phyloP scores from a whole-genome alignment of 2,329 filamentous ascomycete species.

The Colletotrichum falcatum region DNA sequence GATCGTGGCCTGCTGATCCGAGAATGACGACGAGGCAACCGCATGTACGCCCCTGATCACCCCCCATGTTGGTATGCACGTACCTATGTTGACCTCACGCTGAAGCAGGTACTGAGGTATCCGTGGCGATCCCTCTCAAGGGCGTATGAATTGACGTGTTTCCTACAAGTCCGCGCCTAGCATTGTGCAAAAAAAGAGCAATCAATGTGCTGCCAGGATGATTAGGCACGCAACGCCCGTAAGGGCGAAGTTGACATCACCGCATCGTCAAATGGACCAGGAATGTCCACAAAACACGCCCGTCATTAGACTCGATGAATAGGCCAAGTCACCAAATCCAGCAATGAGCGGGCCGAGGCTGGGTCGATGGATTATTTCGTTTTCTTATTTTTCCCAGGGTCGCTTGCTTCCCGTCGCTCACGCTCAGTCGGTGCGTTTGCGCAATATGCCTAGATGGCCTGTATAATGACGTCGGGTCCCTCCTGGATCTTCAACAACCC shows the following conservation, averaged over 20 bases:
- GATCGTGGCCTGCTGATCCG: constrained; percentile 20
- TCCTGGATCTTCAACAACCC: not conserved
- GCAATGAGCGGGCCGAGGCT: not conserved
- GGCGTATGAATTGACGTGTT: not conserved
- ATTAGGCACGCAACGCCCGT: not conserved
- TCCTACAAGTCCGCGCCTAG: too few relatives aligned
- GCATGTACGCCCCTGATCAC: not conserved
- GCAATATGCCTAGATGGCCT: not conserved
- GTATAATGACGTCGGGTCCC: not conserved
- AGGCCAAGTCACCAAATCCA: not conserved
- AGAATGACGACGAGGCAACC: constrained; percentile 19
- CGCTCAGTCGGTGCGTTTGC: not conserved
- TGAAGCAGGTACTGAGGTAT: too few relatives aligned
- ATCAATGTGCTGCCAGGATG: not conserved
- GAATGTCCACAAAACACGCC: not conserved
- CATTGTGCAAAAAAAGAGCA: not conserved
- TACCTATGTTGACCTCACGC: too few relatives aligned
- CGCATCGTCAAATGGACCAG: constrained; percentile 8
- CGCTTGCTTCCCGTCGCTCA: too few relatives aligned
- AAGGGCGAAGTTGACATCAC: constrained; percentile 21
- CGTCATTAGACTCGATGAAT: not conserved
- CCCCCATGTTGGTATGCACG: too few relatives aligned
- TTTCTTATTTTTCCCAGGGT: not conserved
- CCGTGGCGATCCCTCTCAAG: too few relatives aligned
- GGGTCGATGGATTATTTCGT: not conserved